Base-by-base conservation (phyloP, 2,329 filamentous ascomycete genomes). In the Metarhizium brunneum region DNA sequence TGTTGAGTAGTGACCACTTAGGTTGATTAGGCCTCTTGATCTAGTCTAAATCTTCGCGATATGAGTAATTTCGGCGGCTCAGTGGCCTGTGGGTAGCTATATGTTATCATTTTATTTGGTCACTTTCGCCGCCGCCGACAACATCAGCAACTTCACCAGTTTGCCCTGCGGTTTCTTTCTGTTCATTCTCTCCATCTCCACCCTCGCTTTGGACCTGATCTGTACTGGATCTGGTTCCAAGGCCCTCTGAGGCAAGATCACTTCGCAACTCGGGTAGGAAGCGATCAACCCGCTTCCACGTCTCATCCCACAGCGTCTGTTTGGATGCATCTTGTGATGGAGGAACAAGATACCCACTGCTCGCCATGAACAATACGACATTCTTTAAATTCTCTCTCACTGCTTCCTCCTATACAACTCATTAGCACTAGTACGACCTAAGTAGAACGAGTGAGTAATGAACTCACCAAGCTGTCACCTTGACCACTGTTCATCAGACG, bases 381-480 rank as follows among this genome's bases (percentile, higher is more conserved):
- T 99, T 99, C 73, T 99, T 99, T 56, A 99, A 76, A 61, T 90
- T 94, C 71, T 99, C 94, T 0, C 90, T 88, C 2, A 97, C 91
- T 13, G 94, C 92, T 75, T 99, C 94, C 72, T 95, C 91, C 85
- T 95, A 63, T 16, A 13, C 42, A n/a, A 13, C 25, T 14, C 4
- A 54, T 64, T 29, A 62, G 54, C 60, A 56, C 62, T 52, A 32
- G 20, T 47, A 18, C 8, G 6, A 20, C 38, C 32, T 16, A 47
- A 10, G 36, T 6, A 42, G 6, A 10, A 29, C 7, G 36, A 14
- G 18, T 8, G 42, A 35, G 35, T 13, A 47, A 2, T 47, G 47
- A 47, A 78, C 86, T 73, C 81, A 92, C 88, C 67, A 95, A 73
- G 64, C 87, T 92, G 65, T 95, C 91, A 29, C 90, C 90, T 69